A percentile compares a stretch with the other conserved stretches of the same genome.
Evolutionary conservation across 129 eudicot genomes (phyloP).

Genomic region (Logfia minima): DNA sequence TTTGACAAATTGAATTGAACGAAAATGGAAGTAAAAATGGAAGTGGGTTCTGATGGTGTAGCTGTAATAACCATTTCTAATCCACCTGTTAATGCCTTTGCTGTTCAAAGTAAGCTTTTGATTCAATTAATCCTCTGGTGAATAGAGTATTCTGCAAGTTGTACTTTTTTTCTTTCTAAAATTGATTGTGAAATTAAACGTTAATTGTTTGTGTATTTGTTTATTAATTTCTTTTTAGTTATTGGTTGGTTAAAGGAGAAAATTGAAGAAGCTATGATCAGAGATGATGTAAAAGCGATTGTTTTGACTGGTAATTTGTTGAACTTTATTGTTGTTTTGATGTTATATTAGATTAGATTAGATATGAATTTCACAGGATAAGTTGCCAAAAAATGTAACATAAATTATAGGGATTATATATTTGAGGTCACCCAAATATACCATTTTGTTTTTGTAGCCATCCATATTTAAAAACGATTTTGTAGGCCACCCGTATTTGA

Average conservation of each 20-base stretch:
- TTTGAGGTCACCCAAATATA: no score
- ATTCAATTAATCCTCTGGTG: not conserved
- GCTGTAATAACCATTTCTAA: constrained; percentile 73
- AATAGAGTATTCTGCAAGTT: not conserved
- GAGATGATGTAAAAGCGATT: constrained; percentile 85
- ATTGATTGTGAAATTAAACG: not conserved
- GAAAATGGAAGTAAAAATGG: constrained; percentile 63
- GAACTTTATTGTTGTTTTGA: constrained; percentile 16
- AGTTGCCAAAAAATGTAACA: not conserved
- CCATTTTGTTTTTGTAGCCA: no score
- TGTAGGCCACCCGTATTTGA: no score
- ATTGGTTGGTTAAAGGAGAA: constrained; percentile 68
- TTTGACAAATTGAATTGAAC: not conserved
- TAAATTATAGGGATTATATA: no score
- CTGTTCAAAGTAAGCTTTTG: constrained; percentile 53
- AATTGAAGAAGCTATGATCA: constrained; percentile 59
- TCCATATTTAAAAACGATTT: no score
- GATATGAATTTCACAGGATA: not conserved
- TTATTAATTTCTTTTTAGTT: constrained; percentile 43
- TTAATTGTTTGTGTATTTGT: not conserved
- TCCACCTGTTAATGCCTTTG: constrained; percentile 87
- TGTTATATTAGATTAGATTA: not conserved
- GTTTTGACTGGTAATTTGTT: constrained; percentile 63
- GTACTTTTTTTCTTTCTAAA: not conserved
- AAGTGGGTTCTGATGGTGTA: constrained; percentile 78